Evolutionary conservation across 352 stramenopile species (phyloP), one percentile per base, ranked within the genome.

Genomic region (Phytopythium delawarense): DNA sequence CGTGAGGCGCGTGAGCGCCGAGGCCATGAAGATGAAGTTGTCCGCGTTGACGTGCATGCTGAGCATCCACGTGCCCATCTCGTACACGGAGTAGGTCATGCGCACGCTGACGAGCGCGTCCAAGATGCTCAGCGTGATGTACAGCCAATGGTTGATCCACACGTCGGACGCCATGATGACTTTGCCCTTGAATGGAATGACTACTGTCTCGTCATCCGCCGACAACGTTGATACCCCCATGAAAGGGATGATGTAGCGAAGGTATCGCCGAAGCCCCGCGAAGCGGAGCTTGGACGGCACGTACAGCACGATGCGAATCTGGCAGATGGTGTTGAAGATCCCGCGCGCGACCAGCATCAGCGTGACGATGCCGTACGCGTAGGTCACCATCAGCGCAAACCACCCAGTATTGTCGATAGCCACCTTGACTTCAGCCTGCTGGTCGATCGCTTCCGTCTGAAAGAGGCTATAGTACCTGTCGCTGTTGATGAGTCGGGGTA

Each of bases 61-160:
- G n/a, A 89, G 68, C 75, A 89, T 87, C 66, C 67, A 89, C 44
- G 77, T 75, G 5, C 76, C 80, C 20, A 85, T 76, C 28, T 81
- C 57, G 4, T 79, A 63, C 2, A 78, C 64, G 8, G 74, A 65
- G 51, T 87, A 88, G 11, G 66, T 84, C 57, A 78, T 67, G 0
- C 78, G 72, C 0, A 87, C 16, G 54, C 73, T 84, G 1, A 70
- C 55, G 9, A 87, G 57, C 7, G 76, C 62, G 13, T 89, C 78
- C 37, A 87, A 49, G 18, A 87, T 79, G 57, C 80, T 88, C 1
- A 88, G 45, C 3, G 69, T 39, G 8, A 87, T 86, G 63, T 88
- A 89, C 1, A 88, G 64, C 80, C 80, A 89, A 52, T 89, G 78
- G 59, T 87, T 89, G 58, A 88, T 83, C 80, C 80, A 88, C 2